A percentile compares a stretch with the other conserved stretches of the same genome.
These are phyloP conservation scores for Daedalea quercina DNA, from an alignment of 768 basidiomycete genomes.

Conservation along the genomic window DNA sequence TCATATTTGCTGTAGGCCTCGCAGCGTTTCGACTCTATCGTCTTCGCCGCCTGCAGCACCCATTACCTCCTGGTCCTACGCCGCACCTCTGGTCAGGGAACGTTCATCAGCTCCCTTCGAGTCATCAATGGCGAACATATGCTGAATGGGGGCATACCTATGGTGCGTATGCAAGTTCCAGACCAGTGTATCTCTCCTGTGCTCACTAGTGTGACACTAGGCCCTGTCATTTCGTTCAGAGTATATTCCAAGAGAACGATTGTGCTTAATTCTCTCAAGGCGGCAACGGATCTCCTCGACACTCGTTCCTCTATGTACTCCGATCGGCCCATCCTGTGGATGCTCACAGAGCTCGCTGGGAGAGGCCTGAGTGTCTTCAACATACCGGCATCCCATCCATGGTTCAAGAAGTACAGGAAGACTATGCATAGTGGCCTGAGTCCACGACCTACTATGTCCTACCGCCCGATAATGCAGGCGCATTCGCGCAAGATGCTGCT, in stretches of 20 bases:
- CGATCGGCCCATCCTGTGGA: slow-evolving; percentile 25
- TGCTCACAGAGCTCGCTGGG: slow-evolving; percentile 29
- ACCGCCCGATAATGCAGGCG: slow-evolving; percentile 23
- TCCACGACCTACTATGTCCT: slow-evolving; percentile 23
- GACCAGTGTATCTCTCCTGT: too few relatives aligned
- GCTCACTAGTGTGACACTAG: too few relatives aligned
- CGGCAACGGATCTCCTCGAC: slow-evolving; percentile 24
- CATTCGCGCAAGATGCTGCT: slow-evolving; percentile 12
- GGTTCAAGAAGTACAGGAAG: slow-evolving; percentile 22
- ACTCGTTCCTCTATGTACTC: slow-evolving; percentile 22
- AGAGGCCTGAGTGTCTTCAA: slow-evolving; percentile 1
- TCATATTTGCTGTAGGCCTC: too few relatives aligned
- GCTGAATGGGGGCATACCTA: background rate
- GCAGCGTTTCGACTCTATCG: background rate
- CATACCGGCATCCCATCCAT: background rate
- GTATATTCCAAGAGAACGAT: slow-evolving; percentile 21
- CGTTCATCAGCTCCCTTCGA: background rate
- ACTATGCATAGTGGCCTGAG: slow-evolving; percentile 25
- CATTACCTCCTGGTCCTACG: background rate
- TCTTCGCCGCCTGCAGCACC: background rate
- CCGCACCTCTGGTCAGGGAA: background rate
- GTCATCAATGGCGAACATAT: background rate
- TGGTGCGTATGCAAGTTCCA: background rate
- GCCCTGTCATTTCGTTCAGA: slow-evolving; percentile 23
- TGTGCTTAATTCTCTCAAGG: slow-evolving; percentile 22